phyloP scores from a whole-genome alignment of 768 basidiomycete genomes.

The Pleurotus djamor region DNA sequence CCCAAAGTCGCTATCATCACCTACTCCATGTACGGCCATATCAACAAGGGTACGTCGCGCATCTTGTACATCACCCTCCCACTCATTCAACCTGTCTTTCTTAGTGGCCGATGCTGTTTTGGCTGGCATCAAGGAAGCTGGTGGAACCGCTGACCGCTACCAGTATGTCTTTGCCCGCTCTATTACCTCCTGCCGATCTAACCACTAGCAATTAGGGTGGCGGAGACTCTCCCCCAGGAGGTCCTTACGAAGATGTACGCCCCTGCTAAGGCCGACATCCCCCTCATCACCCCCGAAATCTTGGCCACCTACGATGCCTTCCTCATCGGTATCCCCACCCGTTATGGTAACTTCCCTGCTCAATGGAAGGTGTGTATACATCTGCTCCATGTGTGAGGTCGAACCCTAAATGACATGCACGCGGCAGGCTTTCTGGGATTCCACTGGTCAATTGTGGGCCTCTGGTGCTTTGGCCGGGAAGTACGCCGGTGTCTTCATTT shows the following conservation, averaged over 20 bases:
- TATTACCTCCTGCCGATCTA: neutral
- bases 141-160: constrained; percentile 35
- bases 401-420: neutral
- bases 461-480: constrained; percentile 62
- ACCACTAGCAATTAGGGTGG: constrained; percentile 33
- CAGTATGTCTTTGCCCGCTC: constrained; percentile 28
- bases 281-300: constrained; percentile 47
- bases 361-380: constrained; percentile 53
- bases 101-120: constrained; percentile 44
- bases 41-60: constrained; percentile 40
- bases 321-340: constrained; percentile 68
- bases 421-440: constrained; percentile 72
- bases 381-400: neutral
- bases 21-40: constrained; percentile 57
- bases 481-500: constrained; percentile 67
- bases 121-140: constrained; percentile 30
- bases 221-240: constrained; percentile 64
- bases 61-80: neutral
- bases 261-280: constrained; percentile 56
- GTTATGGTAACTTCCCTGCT: constrained; percentile 74
- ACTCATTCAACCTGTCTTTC: neutral
- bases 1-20: constrained; percentile 49
- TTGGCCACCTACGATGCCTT: constrained; percentile 60
- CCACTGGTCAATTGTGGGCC: constrained; percentile 64
- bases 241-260: constrained; percentile 62